Conservation (phyloP, 176 grass and related monocot genomes). For the Aegilops sharonensis region DNA sequence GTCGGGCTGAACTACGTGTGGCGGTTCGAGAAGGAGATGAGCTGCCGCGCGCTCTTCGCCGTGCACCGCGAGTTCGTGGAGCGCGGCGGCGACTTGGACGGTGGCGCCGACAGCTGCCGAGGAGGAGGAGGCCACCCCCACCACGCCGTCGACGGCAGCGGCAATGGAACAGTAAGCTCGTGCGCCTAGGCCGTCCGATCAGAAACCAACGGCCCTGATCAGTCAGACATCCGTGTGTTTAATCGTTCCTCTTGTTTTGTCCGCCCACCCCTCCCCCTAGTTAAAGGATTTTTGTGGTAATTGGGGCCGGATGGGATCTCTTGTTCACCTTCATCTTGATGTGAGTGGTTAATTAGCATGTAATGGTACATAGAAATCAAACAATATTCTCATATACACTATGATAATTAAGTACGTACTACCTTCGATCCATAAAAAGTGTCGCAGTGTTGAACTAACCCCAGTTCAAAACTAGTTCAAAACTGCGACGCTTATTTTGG, state of each 20-base stretch:
- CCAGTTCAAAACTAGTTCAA: too few relatives aligned
- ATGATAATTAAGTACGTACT: background rate
- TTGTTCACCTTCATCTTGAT: background rate
- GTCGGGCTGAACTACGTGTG: conserved; percentile 87
- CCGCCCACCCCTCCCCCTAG: background rate
- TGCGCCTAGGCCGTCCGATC: background rate
- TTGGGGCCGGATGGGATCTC: conserved; percentile 14
- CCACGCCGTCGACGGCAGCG: background rate
- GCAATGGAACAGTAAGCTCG: conserved; percentile 38
- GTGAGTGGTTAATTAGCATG: conserved; percentile 16
- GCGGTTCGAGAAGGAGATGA: conserved; percentile 82
- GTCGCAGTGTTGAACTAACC: too few relatives aligned
- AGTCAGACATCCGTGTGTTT: background rate
- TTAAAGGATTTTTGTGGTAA: conserved; percentile 20
- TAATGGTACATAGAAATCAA: conserved; percentile 13
- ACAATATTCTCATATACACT: background rate
- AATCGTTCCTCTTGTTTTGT: background rate
- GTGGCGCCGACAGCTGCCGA: background rate
- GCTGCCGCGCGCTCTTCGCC: conserved; percentile 41
- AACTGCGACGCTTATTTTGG: too few relatives aligned
- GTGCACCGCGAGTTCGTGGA: conserved; percentile 33
- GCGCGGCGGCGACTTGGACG: conserved; percentile 2
- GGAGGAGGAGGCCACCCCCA: background rate
- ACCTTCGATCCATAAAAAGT: too few relatives aligned
- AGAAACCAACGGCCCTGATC: background rate